Evolutionary conservation across 352 stramenopile genomes (phyloP).

Genomic region (Globisporangium canariense): DNA sequence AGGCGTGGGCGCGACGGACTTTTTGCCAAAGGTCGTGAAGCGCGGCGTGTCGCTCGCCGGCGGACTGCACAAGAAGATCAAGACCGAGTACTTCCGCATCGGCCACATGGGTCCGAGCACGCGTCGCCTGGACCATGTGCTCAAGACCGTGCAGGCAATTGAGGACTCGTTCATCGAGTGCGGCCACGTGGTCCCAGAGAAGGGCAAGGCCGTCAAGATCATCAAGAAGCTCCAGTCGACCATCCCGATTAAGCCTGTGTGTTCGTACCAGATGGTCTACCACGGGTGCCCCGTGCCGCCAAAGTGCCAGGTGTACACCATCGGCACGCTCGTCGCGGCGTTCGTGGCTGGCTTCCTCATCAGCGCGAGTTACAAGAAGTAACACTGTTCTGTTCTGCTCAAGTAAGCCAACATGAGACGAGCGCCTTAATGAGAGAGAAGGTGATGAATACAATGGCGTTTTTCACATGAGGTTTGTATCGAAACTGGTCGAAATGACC

Average conservation of each 20-base stretch:
- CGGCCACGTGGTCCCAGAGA: constrained; percentile 54
- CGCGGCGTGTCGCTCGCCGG: constrained; percentile 71
- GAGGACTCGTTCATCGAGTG: constrained; percentile 70
- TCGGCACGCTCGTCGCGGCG: constrained; percentile 50
- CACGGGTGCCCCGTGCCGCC: constrained; percentile 63
- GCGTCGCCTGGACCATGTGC: constrained; percentile 63
- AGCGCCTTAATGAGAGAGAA: too few species aligned
- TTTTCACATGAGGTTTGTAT: not conserved
- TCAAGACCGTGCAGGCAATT: constrained; percentile 74
- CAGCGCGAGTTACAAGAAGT: constrained; percentile 44
- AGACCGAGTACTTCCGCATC: constrained; percentile 85
- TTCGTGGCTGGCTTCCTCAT: constrained; percentile 62
- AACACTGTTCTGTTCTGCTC: constrained; percentile 2
- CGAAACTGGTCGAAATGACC: not conserved
- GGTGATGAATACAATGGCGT: constrained; percentile 2
- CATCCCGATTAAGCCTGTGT: constrained; percentile 51
- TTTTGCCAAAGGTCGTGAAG: constrained; percentile 69
- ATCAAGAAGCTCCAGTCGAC: constrained; percentile 49
- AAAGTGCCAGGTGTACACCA: constrained; percentile 67
- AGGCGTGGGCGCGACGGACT: constrained; percentile 58
- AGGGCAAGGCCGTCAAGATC: constrained; percentile 50
- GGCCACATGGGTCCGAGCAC: constrained; percentile 82
- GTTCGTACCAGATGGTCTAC: constrained; percentile 36
- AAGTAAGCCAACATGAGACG: not conserved
- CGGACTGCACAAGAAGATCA: constrained; percentile 76